These are phyloP conservation scores for Fusarium sp. DNA, from an alignment of 2,329 filamentous ascomycete species.

Conservation along the genomic window DNA sequence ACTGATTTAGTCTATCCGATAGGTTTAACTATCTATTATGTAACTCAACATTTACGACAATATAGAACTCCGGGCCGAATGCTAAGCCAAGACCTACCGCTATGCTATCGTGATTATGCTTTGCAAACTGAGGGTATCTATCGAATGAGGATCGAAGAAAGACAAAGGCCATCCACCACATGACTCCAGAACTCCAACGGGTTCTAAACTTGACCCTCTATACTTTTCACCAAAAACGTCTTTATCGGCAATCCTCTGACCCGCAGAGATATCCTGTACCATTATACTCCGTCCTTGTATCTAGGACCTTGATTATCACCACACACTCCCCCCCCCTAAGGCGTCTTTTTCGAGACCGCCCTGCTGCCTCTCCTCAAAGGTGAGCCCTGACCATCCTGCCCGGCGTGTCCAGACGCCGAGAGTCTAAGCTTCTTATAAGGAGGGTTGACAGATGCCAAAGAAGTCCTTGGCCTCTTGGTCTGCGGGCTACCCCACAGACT, in stretches of 20 bases:
- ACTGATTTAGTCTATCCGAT: neutral
- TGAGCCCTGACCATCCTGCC: slow-evolving; percentile 8
- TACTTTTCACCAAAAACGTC: slow-evolving; percentile 1
- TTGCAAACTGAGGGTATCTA: slow-evolving; percentile 21
- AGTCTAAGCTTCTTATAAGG: neutral
- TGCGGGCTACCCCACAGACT: slow-evolving; percentile 5
- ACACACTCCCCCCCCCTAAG: slow-evolving; percentile 13
- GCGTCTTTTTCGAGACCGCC: slow-evolving; percentile 4
- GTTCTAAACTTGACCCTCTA: neutral
- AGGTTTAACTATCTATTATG: slow-evolving; percentile 7
- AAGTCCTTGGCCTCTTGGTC: slow-evolving; percentile 1
- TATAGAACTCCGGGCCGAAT: slow-evolving; percentile 1
- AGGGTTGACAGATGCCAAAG: neutral
- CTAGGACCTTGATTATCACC: neutral
- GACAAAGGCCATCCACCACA: neutral
- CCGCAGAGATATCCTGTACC: slow-evolving; percentile 18
- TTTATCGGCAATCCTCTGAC: slow-evolving; percentile 11
- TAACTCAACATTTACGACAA: slow-evolving; percentile 6
- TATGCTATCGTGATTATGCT: slow-evolving; percentile 10
- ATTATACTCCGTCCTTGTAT: neutral
- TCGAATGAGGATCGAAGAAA: slow-evolving; percentile 11
- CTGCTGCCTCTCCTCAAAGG: slow-evolving; percentile 19
- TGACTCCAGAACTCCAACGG: neutral
- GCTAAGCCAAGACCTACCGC: slow-evolving; percentile 6
- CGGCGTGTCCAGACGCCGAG: neutral